Base-by-base conservation (phyloP, 1,284 basidiomycete species). In the Leccinum pachyderme region DNA sequence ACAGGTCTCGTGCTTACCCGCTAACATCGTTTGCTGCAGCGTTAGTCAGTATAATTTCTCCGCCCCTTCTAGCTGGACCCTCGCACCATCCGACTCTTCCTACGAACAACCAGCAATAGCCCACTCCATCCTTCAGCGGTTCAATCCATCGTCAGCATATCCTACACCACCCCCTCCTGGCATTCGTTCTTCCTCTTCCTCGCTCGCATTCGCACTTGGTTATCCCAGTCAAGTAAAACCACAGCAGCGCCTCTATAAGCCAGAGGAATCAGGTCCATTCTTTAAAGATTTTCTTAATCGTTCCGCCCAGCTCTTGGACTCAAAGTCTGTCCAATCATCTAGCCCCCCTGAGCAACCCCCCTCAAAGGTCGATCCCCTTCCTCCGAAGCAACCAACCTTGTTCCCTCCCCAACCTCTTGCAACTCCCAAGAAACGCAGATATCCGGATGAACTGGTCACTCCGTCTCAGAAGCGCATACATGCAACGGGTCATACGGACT, bases 141-240 rank as follows among this genome's bases (percentile, higher is more conserved):
- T 80, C 22, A 69, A 77, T 8, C 82, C 85, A 18, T 75, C 76
- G n/a, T 73, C 76, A 5, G 77, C 81, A 7, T 88, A 87, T 70
- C 84, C 85, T 2, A 86, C 86, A 2, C 84, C 84, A 15, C 83
- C 85, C 7, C 86, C 84, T 12, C 83, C 83, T 2, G 77, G 78
- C 11, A 81, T 85, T 28, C 78, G 73, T 35, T 74, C 75, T n/a
- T 81, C 86, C 0, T 86, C 86, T 1, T 88, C 87, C 13, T 89
- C 87, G 9, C 78, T 90, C 52, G 86, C 88, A 2, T 77, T 77
- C 65, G 87, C 87, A 7, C 77, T 90, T n/a, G 85, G 82, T 9
- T 74, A 76, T 27, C 79, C 80, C 1, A 64, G 61, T 28, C 71
- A 72, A 15, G 51, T 12, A 28, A 71, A 62, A 50, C 45, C 65